These are phyloP conservation scores for Hypomontagnella submonticulosa DNA, from an alignment of 495 filamentous ascomycete genomes.

Conservation along the genomic window DNA sequence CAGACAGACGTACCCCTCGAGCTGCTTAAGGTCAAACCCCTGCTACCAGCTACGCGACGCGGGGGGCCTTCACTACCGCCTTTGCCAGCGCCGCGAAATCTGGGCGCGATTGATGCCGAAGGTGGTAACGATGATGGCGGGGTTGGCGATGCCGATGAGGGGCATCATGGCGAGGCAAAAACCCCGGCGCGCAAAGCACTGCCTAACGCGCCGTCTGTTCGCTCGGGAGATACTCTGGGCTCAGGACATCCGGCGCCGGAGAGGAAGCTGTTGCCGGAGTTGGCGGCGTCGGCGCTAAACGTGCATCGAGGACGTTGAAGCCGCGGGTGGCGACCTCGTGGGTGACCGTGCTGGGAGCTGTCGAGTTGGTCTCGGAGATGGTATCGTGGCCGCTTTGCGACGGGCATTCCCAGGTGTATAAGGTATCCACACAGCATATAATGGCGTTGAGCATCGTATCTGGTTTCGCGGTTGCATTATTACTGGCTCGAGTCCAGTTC, in stretches of 20 bases:
- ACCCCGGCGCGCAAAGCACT: conserved; percentile 21
- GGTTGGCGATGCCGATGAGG: background rate
- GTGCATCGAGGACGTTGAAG: background rate
- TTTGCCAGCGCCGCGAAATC: conserved; percentile 3
- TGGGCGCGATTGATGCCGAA: background rate
- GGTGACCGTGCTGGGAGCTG: background rate
- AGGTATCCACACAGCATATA: background rate
- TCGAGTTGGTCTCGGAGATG: background rate
- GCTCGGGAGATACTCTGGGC: background rate
- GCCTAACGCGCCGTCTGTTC: background rate
- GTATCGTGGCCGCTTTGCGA: background rate
- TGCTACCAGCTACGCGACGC: conserved; percentile 17
- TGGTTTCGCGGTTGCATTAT: background rate
- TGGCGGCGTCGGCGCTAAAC: background rate
- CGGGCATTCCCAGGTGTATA: background rate
- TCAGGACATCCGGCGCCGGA: background rate
- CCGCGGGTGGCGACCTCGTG: too few relatives aligned
- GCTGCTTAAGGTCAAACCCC: conserved; percentile 47
- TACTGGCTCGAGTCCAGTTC: background rate
- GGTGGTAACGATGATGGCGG: background rate
- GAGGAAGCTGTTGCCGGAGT: background rate
- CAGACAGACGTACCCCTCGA: conserved; percentile 63
- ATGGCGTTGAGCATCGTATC: background rate
- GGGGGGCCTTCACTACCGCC: conserved; percentile 6
- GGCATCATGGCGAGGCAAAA: conserved; percentile 43